phyloP scores from a whole-genome alignment of 176 grass and related monocot genomes.

The Coix lacrymajobi region DNA sequence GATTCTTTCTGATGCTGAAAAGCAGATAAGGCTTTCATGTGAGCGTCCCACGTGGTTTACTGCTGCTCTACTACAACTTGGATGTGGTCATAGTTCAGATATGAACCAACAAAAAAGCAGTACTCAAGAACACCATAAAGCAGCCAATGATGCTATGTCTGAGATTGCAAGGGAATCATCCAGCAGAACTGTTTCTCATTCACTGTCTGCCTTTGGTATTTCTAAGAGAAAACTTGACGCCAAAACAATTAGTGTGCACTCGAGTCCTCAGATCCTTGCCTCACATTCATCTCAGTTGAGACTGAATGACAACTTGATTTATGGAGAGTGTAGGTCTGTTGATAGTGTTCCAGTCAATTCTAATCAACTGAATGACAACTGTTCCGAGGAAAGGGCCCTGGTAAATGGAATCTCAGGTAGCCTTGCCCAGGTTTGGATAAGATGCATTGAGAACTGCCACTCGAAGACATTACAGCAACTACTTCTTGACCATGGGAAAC shows the following conservation, averaged over 20 bases:
- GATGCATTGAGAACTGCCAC: slow-evolving; percentile 73
- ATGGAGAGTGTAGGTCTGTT: slow-evolving; percentile 38
- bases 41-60: slow-evolving; percentile 85
- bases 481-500: slow-evolving; percentile 59
- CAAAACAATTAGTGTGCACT: slow-evolving; percentile 12
- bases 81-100: slow-evolving; percentile 52
- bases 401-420: slow-evolving; percentile 40
- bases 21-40: slow-evolving; percentile 73
- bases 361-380: slow-evolving; percentile 21
- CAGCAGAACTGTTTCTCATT: slow-evolving; percentile 27
- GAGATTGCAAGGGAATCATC: slow-evolving; percentile 30
- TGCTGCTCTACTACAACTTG: slow-evolving; percentile 71
- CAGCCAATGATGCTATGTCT: slow-evolving; percentile 28
- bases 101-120: slow-evolving; percentile 34
- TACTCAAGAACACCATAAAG: slow-evolving; percentile 36
- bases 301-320: slow-evolving; percentile 20
- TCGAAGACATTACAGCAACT: slow-evolving; percentile 69
- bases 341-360: slow-evolving; percentile 26
- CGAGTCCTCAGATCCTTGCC: slow-evolving; percentile 24
- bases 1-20: slow-evolving; percentile 91
- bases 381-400: slow-evolving; percentile 15
- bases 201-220: slow-evolving; percentile 21
- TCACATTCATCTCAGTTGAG: slow-evolving; percentile 34
- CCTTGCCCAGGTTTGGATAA: slow-evolving; percentile 63
- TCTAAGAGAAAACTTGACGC: slow-evolving; percentile 20